phyloP scores from a whole-genome alignment of 2,329 filamentous ascomycete genomes.

The Cladosporium sp. region DNA sequence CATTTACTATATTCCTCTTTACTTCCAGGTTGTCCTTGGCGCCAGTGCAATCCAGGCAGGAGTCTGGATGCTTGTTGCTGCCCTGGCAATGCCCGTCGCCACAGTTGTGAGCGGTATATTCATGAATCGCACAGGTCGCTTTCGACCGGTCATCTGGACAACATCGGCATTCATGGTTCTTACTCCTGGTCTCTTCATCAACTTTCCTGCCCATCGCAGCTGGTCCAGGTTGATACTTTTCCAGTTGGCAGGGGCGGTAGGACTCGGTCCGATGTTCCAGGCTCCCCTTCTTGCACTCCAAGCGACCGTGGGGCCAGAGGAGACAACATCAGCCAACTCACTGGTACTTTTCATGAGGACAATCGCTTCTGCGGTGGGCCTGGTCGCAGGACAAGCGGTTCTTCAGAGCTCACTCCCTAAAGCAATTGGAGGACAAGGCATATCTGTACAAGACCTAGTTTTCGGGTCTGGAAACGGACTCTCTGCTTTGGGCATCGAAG shows the following conservation, averaged over 20 bases:
- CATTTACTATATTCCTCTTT: slow-evolving; percentile 77
- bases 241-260: slow-evolving; percentile 60
- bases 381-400: slow-evolving; percentile 72
- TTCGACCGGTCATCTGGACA: slow-evolving; percentile 49
- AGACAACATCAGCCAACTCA: slow-evolving; percentile 64
- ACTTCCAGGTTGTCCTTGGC: slow-evolving; percentile 57
- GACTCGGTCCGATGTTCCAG: slow-evolving; percentile 66
- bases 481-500: not conserved
- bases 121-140: slow-evolving; percentile 44
- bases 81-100: slow-evolving; percentile 28
- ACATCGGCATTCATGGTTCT: slow-evolving; percentile 35
- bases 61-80: slow-evolving; percentile 27
- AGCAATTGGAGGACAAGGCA: no score
- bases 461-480: no score
- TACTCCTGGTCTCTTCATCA: slow-evolving; percentile 36
- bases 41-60: no score
- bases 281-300: slow-evolving; percentile 65
- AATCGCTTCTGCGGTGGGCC: slow-evolving; percentile 62
- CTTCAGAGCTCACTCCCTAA: slow-evolving; percentile 74
- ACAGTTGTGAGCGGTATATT: slow-evolving; percentile 34
- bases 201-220: slow-evolving; percentile 30
- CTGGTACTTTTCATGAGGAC: slow-evolving; percentile 66
- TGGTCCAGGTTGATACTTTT: slow-evolving; percentile 43
- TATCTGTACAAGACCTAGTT: no score
- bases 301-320: slow-evolving; percentile 55